phyloP scores from a whole-genome alignment of 345 rosid species.

The Acer saccharum region DNA sequence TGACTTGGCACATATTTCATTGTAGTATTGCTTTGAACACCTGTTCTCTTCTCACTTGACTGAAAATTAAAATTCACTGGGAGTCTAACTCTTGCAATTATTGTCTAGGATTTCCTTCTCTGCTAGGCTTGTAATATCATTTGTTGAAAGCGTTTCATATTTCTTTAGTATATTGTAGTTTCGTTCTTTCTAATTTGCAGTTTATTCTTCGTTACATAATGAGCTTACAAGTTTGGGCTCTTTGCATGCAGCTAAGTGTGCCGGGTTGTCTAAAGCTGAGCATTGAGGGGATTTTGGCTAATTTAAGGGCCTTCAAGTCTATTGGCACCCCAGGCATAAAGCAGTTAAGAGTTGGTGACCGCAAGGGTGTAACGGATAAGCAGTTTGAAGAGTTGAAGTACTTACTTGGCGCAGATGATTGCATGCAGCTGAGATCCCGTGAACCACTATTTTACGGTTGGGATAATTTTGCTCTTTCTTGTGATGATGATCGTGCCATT shows the following conservation, averaged over 20 bases:
- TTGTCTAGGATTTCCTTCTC: slow-evolving; percentile 7
- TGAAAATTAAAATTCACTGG: neutral
- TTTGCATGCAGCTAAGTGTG: slow-evolving; percentile 63
- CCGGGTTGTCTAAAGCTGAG: slow-evolving; percentile 83
- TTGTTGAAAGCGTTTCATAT: neutral
- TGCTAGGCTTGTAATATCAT: neutral
- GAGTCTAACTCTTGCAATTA: neutral
- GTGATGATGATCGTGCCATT: slow-evolving; percentile 69
- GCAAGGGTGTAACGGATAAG: slow-evolving; percentile 60
- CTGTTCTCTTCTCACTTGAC: neutral
- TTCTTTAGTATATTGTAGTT: neutral
- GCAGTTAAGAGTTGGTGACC: slow-evolving; percentile 75
- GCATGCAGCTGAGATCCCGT: slow-evolving; percentile 31
- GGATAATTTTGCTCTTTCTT: slow-evolving; percentile 54
- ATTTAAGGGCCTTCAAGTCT: slow-evolving; percentile 57
- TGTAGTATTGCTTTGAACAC: slow-evolving; percentile 12
- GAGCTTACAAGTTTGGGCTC: slow-evolving; percentile 19
- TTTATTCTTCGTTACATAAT: slow-evolving; percentile 7
- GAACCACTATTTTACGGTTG: slow-evolving; percentile 65
- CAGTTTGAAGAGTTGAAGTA: slow-evolving; percentile 65
- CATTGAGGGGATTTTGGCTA: slow-evolving; percentile 61
- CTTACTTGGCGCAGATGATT: slow-evolving; percentile 49
- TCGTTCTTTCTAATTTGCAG: neutral
- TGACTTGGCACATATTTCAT: neutral
- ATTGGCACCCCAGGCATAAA: slow-evolving; percentile 53